Evolutionary conservation across 768 basidiomycete genomes (phyloP).

Genomic region (Lepiota subincarnata): DNA sequence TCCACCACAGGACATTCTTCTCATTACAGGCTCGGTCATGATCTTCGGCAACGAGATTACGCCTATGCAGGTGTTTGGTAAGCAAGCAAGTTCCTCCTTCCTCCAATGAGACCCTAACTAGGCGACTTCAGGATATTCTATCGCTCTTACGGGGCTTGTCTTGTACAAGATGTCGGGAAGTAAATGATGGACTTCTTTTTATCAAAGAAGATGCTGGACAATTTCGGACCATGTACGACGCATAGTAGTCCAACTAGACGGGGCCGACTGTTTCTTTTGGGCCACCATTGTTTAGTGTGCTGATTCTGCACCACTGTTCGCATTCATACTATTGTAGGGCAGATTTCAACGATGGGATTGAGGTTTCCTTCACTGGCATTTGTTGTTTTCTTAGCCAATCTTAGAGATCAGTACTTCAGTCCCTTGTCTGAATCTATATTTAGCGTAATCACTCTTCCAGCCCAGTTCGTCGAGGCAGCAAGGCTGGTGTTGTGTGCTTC

Average conservation of each 20-base stretch:
- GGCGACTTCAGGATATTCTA: conserved; percentile 63
- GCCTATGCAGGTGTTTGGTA: conserved; percentile 79
- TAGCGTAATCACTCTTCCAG: no score
- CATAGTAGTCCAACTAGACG: not conserved
- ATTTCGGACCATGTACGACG: not conserved
- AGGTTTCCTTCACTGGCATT: no score
- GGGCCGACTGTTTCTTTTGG: not conserved
- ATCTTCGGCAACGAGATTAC: conserved; percentile 81
- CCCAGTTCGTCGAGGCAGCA: no score
- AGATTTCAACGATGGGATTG: not conserved
- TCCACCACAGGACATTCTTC: conserved; percentile 74
- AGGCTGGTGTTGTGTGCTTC: no score
- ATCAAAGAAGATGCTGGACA: not conserved
- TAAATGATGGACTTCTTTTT: conserved; percentile 35
- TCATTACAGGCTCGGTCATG: conserved; percentile 87
- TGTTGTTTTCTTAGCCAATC: no score
- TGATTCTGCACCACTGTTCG: not conserved
- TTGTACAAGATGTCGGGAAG: conserved; percentile 76
- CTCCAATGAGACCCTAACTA: not conserved
- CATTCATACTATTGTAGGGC: not conserved
- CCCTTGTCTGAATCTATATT: no score
- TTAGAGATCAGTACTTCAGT: no score
- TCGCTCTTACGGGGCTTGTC: conserved; percentile 81
- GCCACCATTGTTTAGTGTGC: not conserved
- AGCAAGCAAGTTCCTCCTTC: conserved; percentile 16